Conservation (phyloP, 2,329 filamentous ascomycete species). For the Fusarium globosum region DNA sequence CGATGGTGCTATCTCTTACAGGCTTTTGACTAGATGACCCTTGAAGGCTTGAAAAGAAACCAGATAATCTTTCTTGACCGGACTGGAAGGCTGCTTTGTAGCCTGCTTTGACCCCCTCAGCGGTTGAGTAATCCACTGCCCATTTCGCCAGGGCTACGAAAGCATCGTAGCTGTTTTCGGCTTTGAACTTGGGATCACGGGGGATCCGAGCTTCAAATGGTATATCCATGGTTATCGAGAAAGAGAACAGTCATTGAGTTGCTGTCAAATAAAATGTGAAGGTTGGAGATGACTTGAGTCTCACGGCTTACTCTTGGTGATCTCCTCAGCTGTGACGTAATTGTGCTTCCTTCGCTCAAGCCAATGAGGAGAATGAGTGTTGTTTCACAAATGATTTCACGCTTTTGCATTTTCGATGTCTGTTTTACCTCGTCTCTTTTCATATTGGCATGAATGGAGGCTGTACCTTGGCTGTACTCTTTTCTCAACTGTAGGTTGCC, state of each 20-base stretch:
- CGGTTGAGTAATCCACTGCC: constrained; percentile 14
- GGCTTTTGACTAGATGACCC: not conserved
- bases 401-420: rapidly evolving
- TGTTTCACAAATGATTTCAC: not conserved
- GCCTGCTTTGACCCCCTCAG: constrained; percentile 15
- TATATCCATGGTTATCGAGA: not conserved
- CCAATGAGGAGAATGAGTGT: not conserved
- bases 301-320: not conserved
- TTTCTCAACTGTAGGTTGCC: not conserved
- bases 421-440: rapidly evolving
- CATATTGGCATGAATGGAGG: rapidly evolving
- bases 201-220: constrained; percentile 12
- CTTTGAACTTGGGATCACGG: constrained; percentile 11
- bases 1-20: not conserved
- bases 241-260: not conserved
- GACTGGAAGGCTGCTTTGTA: constrained; percentile 2
- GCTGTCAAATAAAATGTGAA: not conserved
- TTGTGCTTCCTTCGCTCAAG: not conserved
- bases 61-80: not conserved
- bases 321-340: constrained; percentile 1
- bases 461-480: too few relatives aligned
- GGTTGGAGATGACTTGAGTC: not conserved
- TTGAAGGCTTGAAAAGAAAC: not conserved
- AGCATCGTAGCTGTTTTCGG: not conserved
- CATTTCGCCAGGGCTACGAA: not conserved